These are phyloP conservation scores for Cryptomeria japonica DNA, from an alignment of 75 land plant genomes.

Conservation along the genomic window DNA sequence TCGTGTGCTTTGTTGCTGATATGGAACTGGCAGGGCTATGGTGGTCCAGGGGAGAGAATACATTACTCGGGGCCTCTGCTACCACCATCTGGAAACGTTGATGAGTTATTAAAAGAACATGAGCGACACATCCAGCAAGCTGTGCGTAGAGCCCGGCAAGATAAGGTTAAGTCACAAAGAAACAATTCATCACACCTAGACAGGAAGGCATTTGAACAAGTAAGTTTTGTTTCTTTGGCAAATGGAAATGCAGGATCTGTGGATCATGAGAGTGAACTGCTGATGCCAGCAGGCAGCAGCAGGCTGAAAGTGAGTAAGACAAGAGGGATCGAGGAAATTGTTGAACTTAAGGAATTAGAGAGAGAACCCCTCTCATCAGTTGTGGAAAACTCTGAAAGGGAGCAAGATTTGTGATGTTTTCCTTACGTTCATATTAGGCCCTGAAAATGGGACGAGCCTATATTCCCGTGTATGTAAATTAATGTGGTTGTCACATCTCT, in stretches of 20 bases:
- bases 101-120: constrained; percentile 76
- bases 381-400: constrained; percentile 7
- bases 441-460: background rate
- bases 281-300: background rate
- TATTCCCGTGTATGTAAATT: background rate
- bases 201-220: background rate
- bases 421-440: background rate
- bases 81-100: constrained; percentile 62
- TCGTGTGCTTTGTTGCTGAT: background rate
- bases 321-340: constrained; percentile 3
- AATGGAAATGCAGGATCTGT: constrained; percentile 8
- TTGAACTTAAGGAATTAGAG: constrained; percentile 5
- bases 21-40: constrained; percentile 45
- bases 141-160: constrained; percentile 55
- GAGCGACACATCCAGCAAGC: constrained; percentile 82
- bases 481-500: background rate
- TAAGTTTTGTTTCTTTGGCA: constrained; percentile 3
- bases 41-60: constrained; percentile 64
- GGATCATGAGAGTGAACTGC: background rate
- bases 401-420: constrained; percentile 4
- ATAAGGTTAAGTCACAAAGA: constrained; percentile 35
- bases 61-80: constrained; percentile 81
- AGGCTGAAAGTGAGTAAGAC: constrained; percentile 8
- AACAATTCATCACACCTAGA: constrained; percentile 6
- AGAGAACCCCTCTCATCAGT: constrained; percentile 11